These are phyloP conservation scores for Aurinia saxatilis DNA, from an alignment of 345 rosid genomes.

Conservation along the genomic window DNA sequence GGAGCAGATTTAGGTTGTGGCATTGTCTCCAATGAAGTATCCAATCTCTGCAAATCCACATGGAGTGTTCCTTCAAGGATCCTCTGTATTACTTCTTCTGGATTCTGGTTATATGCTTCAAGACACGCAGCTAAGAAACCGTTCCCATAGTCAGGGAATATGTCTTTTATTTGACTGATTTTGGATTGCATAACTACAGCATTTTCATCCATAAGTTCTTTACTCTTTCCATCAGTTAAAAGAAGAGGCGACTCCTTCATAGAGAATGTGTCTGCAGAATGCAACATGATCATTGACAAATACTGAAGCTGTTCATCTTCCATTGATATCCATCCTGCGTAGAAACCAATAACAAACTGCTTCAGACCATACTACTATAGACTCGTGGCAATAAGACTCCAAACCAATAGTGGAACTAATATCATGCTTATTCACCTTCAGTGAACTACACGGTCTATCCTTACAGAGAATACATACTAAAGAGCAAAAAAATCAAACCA, in stretches of 20 bases:
- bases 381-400: not conserved
- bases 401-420: not conserved
- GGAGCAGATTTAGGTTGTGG: slow-evolving; percentile 47
- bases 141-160: slow-evolving; percentile 82
- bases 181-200: slow-evolving; percentile 69
- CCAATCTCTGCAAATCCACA: slow-evolving; percentile 57
- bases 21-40: slow-evolving; percentile 54
- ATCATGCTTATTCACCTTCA: not conserved
- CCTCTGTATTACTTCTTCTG: slow-evolving; percentile 93
- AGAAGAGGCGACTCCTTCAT: slow-evolving; percentile 30
- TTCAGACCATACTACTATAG: slow-evolving; percentile 1
- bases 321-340: slow-evolving; percentile 77
- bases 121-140: slow-evolving; percentile 83
- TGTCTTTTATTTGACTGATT: slow-evolving; percentile 85
- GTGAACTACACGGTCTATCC: not conserved
- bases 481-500: not conserved
- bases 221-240: slow-evolving; percentile 24
- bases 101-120: slow-evolving; percentile 80
- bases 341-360: slow-evolving; percentile 8
- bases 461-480: not conserved
- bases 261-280: slow-evolving; percentile 22
- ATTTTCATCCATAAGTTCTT: slow-evolving; percentile 55
- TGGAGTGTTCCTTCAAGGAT: slow-evolving; percentile 91
- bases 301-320: slow-evolving; percentile 79
- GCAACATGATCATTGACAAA: slow-evolving; percentile 56